Percentiles rank a stretch among this genome's conserved stretches.
Evolutionary conservation across 2,329 filamentous ascomycete genomes (phyloP).

Genomic region (Neofusicoccum kwambonambiense): DNA sequence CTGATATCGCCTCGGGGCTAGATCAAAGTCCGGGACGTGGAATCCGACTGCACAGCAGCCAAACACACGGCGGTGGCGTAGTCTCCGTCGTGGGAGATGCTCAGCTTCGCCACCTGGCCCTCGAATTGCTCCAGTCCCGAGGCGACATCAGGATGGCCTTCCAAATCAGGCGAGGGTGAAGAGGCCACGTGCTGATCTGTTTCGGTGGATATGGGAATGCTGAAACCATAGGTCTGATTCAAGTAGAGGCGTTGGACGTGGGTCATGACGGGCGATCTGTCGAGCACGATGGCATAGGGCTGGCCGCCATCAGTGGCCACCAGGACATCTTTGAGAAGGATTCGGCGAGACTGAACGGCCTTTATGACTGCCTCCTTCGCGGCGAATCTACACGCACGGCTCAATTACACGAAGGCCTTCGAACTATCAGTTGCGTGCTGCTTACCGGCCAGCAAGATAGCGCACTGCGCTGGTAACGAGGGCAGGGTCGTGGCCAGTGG

Average conservation of each 20-base stretch:
- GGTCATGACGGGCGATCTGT: constrained; percentile 18
- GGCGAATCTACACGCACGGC: constrained; percentile 38
- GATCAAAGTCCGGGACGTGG: not conserved
- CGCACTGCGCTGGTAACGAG: constrained; percentile 7
- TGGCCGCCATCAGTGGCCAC: not conserved
- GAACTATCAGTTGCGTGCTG: not conserved
- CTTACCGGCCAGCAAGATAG: constrained; percentile 38
- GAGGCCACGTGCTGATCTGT: not conserved
- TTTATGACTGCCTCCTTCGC: constrained; percentile 54
- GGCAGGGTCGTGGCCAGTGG: not conserved
- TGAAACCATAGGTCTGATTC: not conserved
- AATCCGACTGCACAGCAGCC: not conserved
- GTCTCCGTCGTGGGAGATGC: constrained; percentile 83
- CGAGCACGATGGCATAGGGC: constrained; percentile 20
- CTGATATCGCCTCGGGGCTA: not conserved
- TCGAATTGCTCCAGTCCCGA: constrained; percentile 24
- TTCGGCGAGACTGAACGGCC: constrained; percentile 26
- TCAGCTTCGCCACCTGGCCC: constrained; percentile 63
- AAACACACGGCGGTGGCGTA: constrained; percentile 66
- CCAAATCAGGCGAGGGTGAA: not conserved
- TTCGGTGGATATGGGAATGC: not conserved
- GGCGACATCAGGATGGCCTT: not conserved
- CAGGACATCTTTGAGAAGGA: constrained; percentile 1
- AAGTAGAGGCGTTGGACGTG: constrained; percentile 30
- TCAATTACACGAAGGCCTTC: not conserved